Base-by-base conservation (phyloP, 108 stramenopile species). In the Epithemia pelagica region DNA sequence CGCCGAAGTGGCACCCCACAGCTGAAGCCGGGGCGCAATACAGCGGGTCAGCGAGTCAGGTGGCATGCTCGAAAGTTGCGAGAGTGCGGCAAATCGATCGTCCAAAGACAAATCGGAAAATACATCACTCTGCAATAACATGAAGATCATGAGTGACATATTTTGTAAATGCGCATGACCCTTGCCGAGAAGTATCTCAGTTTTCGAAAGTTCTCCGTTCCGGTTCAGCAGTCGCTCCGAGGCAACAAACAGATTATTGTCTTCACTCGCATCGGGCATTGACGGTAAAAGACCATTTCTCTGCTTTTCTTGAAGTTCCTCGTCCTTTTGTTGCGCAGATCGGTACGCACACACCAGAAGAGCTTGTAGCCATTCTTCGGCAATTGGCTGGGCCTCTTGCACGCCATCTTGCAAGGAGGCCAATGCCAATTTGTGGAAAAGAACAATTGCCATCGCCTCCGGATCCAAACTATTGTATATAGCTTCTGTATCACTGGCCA, bases 91-190 rank as follows among this genome's bases (percentile, higher is more conserved):
- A 52, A 52, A 18, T 32, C 81, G 70, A 23, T 73, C 67, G 27
- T 86, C 85, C 66, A 72, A 58, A 10, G 81, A 74, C 25, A 29
- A 28, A 52, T 37, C 74, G 29, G 62, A 58, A 1, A 86, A 46
- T 10, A 79, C 79, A 60, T 86, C 81, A 30, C 73, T 80, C 59
- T 86, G 81, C 55, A 82, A 54, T 24, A 86, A 51, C 8, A 73
- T 58, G 66, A 57, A 86, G 0, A 81, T 58, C 18, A 82, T 32
- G 7, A 80, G 66, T 15, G 81, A 66, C 27, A 82, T 22, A 24
- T 27, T 20, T 23, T 46, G 33, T 3, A 78, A 56, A 52, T 62
- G 58, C n/a, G 30, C 65, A 46, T 86, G 85, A 1, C 85, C 85
- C 28, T 80, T 69, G 25, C 68, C 85, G 64, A 86, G 57, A 51